These are phyloP conservation scores for Aureobasidium mangrovei DNA, from an alignment of 2,329 filamentous ascomycete species.

Conservation along the genomic window DNA sequence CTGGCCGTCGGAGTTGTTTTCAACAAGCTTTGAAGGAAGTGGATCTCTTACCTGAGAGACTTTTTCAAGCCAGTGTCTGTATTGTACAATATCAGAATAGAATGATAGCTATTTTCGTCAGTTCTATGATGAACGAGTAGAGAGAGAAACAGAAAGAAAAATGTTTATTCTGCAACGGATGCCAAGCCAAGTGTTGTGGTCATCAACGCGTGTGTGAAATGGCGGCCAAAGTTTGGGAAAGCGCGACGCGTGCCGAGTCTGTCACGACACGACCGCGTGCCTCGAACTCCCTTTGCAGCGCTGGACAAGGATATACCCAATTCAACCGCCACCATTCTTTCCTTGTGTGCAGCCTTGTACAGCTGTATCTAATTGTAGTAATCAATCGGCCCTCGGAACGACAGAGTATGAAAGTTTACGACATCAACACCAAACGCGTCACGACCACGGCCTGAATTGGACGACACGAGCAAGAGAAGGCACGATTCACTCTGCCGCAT, in stretches of 20 bases:
- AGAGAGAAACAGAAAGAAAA: not conserved
- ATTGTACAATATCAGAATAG: not conserved
- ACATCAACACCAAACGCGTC: conserved; percentile 8
- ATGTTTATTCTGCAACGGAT: not conserved
- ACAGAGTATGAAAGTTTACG: conserved; percentile 10
- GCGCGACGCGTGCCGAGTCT: conserved; percentile 4
- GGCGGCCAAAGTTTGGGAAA: conserved; percentile 5
- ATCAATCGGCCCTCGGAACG: not conserved
- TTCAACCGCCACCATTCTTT: not conserved
- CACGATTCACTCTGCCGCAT: not conserved
- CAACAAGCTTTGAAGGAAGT: not conserved
- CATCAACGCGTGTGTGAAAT: not conserved
- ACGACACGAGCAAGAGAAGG: not conserved
- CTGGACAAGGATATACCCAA: not conserved
- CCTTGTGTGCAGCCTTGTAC: not conserved
- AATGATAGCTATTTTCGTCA: not conserved
- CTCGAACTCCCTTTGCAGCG: conserved; percentile 1
- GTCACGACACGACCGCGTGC: not conserved
- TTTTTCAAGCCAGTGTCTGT: too few relatives aligned
- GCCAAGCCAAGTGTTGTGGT: not conserved
- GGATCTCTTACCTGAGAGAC: not conserved
- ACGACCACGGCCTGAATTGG: conserved; percentile 11
- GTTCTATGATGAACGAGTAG: not conserved
- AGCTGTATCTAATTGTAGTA: not conserved
- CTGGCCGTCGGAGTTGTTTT: too few relatives aligned